Base-by-base conservation (phyloP, 2,329 filamentous ascomycete species). In the Stagonosporopsis cucurbitacearum region DNA sequence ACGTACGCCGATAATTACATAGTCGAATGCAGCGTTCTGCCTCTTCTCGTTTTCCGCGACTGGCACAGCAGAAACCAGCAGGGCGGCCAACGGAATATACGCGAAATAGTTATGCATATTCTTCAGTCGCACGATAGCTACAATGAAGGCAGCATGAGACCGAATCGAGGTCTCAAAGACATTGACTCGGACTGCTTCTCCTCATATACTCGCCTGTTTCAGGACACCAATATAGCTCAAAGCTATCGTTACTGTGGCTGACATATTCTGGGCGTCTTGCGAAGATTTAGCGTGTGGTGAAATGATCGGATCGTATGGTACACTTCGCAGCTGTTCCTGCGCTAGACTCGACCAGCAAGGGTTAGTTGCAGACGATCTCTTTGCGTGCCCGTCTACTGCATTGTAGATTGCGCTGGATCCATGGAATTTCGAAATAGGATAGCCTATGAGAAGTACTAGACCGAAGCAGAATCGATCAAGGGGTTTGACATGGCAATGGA, bases 1-100 rank as follows among this genome's bases (percentile, higher is more conserved):
- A 51, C 55, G 6, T 55, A 58, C 55, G 39, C 56, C 56, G 15
- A 67, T 43, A 12, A 67, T 57, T 2, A 66, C 51, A 37, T 65
- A 65, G 35, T 65, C 63, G 30, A 59, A 59, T 6, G 57, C 45
- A n/a, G 57, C 54, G 33, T 50, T 56, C 44, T 57, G 57, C 46
- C 46, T 49, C 26, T 41, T 49, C 26, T 49, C 46, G 22, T 33
- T 33, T 26, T 49, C 46, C 23, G 36, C 46, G 15, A 49, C 26
- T 33, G 46, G 46, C 6, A 41, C 36, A 12, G 46, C 36, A 33
- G 46, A 49, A 23, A 49, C 46, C n/a, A 49, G 46, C 13, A 49
- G 36, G 19, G 46, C 36, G 5, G 33, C n/a, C 20, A 49, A 26
- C 12, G 46, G 23, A 23, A 41, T 25, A 12, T 22, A 49, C 8